Conservation (phyloP, 805 yeast species). For the Spathaspora hagerdaliae region DNA sequence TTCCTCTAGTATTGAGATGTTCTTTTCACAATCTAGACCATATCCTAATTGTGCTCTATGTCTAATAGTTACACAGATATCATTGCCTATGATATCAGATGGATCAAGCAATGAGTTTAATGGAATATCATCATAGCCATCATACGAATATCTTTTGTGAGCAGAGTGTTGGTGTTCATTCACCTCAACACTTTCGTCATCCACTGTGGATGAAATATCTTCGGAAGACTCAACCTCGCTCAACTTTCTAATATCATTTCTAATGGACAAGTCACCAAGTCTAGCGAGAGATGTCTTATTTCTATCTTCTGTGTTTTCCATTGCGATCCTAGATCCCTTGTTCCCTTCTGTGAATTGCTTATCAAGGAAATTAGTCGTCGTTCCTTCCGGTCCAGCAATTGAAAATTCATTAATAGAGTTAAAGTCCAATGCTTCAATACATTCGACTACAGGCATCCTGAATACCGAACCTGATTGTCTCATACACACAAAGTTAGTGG, state of each 20-base stretch:
- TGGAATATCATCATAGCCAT: slow-evolving; percentile 22
- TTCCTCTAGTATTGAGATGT: slow-evolving; percentile 55
- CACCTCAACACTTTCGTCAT: slow-evolving; percentile 9
- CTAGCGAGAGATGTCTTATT: slow-evolving; percentile 8
- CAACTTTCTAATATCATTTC: slow-evolving; percentile 13
- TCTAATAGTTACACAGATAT: slow-evolving; percentile 69
- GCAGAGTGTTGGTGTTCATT: neutral
- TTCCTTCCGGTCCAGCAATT: slow-evolving; percentile 56
- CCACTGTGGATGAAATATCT: slow-evolving; percentile 10
- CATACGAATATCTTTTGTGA: slow-evolving; percentile 6
- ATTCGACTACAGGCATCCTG: slow-evolving; percentile 69
- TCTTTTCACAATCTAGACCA: slow-evolving; percentile 61
- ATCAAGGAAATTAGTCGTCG: slow-evolving; percentile 40
- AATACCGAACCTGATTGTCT: slow-evolving; percentile 87
- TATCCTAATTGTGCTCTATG: slow-evolving; percentile 72
- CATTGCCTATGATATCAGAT: slow-evolving; percentile 54
- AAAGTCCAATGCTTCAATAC: slow-evolving; percentile 58
- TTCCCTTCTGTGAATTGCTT: slow-evolving; percentile 11
- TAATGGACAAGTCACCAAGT: slow-evolving; percentile 4
- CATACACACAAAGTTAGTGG: slow-evolving; percentile 76
- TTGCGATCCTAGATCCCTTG: neutral
- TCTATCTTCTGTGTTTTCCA: neutral
- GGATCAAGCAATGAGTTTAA: slow-evolving; percentile 28
- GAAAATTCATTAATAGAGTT: slow-evolving; percentile 67
- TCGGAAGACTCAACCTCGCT: slow-evolving; percentile 13